Evolutionary conservation across 495 filamentous ascomycete species (phyloP).

Genomic region (Podospora anserina): DNA sequence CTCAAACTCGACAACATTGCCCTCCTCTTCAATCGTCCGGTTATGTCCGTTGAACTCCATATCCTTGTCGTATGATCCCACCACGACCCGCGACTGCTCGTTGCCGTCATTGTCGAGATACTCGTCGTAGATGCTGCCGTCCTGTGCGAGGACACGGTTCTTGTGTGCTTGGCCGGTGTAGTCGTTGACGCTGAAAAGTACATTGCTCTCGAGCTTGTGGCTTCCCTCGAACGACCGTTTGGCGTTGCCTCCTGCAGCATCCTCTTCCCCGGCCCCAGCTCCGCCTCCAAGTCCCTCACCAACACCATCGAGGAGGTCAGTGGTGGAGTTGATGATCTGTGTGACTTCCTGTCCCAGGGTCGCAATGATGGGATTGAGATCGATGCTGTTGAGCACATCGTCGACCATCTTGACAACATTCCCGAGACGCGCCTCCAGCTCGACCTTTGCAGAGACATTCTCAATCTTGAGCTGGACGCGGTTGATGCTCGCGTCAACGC

Average conservation of each 20-base stretch:
- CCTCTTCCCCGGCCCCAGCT: background rate
- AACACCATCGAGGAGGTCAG: slow-evolving; percentile 31
- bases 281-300: background rate
- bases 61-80: slow-evolving; percentile 47
- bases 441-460: slow-evolving; percentile 55
- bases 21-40: slow-evolving; percentile 42
- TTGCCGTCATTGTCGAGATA: slow-evolving; percentile 52
- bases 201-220: slow-evolving; percentile 20
- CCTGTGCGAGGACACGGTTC: slow-evolving; percentile 54
- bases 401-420: slow-evolving; percentile 56
- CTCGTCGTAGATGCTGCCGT: slow-evolving; percentile 52
- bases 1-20: slow-evolving; percentile 42
- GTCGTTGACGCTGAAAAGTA: slow-evolving; percentile 56
- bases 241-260: background rate
- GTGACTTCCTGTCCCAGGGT: slow-evolving; percentile 48
- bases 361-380: slow-evolving; percentile 56
- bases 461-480: slow-evolving; percentile 51
- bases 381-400: slow-evolving; percentile 51
- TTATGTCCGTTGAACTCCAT: slow-evolving; percentile 56
- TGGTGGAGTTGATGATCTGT: slow-evolving; percentile 45
- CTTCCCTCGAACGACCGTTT: slow-evolving; percentile 27
- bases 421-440: slow-evolving; percentile 53
- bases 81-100: slow-evolving; percentile 35
- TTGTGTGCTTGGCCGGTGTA: slow-evolving; percentile 54
- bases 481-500: slow-evolving; percentile 53